A percentile compares a stretch with the other conserved stretches of the same genome.
These are phyloP conservation scores for Candida mattraensis DNA, from an alignment of 805 yeast species.

Conservation along the genomic window DNA sequence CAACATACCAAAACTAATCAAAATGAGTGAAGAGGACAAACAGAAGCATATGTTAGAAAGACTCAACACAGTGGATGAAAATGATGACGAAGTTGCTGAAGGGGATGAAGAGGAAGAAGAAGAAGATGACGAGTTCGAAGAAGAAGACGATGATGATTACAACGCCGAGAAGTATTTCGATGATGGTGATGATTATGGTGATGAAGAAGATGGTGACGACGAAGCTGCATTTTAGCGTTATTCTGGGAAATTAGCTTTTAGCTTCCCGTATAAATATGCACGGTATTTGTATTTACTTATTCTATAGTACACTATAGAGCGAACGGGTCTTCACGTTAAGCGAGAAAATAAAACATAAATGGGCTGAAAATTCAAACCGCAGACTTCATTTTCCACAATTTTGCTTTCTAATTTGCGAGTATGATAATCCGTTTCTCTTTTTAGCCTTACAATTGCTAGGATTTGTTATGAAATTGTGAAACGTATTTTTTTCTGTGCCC, in stretches of 20 bases:
- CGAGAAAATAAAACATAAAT: too few relatives aligned
- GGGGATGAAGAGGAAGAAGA: conserved; percentile 53
- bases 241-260: too few relatives aligned
- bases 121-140: conserved; percentile 68
- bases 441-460: not conserved
- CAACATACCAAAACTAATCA: conserved; percentile 31
- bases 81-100: conserved; percentile 44
- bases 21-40: conserved; percentile 29
- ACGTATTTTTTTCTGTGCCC: too few relatives aligned
- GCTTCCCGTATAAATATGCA: too few relatives aligned
- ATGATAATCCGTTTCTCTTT: conserved; percentile 12
- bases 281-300: too few relatives aligned
- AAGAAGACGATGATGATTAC: conserved; percentile 75
- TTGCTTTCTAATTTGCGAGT: conserved; percentile 24
- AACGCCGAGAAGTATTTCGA: conserved; percentile 80
- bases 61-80: conserved; percentile 37
- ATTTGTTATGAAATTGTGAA: too few relatives aligned
- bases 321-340: too few relatives aligned
- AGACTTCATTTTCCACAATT: conserved; percentile 11
- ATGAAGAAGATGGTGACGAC: conserved; percentile 60
- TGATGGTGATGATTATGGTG: conserved; percentile 64
- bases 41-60: conserved; percentile 32
- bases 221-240: conserved; percentile 64
- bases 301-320: too few relatives aligned
- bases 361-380: not conserved